Percentiles rank a stretch among this genome's conserved stretches.
These are phyloP conservation scores for Closterium sp. DNA, from an alignment of 139 green algal genomes.

Conservation along the genomic window DNA sequence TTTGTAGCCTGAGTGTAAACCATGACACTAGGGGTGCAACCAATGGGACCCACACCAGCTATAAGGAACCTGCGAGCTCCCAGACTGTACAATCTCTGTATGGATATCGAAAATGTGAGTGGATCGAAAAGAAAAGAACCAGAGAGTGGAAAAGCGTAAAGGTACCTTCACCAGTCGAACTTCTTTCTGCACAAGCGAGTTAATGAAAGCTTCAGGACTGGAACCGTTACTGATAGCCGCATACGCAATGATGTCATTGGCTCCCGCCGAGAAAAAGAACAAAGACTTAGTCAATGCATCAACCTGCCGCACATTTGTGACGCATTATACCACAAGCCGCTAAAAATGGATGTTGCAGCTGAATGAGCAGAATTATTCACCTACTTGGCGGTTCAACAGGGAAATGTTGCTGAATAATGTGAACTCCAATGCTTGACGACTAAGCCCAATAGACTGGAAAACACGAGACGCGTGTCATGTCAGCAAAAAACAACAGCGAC, in stretches of 20 bases:
- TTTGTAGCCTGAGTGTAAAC: neutral
- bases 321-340: neutral
- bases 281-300: neutral
- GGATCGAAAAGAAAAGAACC: neutral
- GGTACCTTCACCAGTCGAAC: neutral
- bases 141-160: neutral
- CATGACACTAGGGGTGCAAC: neutral
- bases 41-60: neutral
- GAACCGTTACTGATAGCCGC: neutral
- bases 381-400: neutral
- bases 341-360: neutral
- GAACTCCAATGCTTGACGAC: neutral
- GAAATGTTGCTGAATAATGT: neutral
- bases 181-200: neutral
- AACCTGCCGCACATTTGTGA: neutral
- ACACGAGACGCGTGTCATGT: neutral
- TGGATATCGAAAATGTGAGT: neutral
- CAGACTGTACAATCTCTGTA: neutral
- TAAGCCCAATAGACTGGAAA: neutral
- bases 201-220: neutral
- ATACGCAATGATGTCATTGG: neutral
- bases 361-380: neutral
- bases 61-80: constrained; percentile 4
- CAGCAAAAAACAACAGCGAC: neutral
- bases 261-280: neutral